These are phyloP conservation scores for Microbotryum intermedium DNA, from an alignment of 1,284 basidiomycete genomes.

Conservation along the genomic window DNA sequence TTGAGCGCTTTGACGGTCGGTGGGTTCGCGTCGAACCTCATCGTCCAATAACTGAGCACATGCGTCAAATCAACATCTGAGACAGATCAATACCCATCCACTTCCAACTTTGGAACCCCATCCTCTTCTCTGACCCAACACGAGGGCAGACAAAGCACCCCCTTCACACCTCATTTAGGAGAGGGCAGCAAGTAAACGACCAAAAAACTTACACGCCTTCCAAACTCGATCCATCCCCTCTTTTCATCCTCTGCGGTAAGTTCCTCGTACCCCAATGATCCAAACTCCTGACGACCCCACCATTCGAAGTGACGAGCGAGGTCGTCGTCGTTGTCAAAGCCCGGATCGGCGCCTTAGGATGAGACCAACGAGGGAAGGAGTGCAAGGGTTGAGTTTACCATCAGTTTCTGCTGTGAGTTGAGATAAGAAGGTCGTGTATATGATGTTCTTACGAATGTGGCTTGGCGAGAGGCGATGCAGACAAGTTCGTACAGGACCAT, in stretches of 20 bases:
- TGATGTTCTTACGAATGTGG: slow-evolving; percentile 9
- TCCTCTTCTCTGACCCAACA: too few species aligned
- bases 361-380: neutral
- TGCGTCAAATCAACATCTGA: neutral
- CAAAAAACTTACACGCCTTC: slow-evolving; percentile 30
- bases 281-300: slow-evolving; percentile 31
- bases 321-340: slow-evolving; percentile 24
- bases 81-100: neutral
- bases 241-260: slow-evolving; percentile 26
- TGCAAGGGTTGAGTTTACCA: neutral
- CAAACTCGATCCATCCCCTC: neutral
- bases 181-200: too few species aligned
- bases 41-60: slow-evolving; percentile 29
- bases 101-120: neutral
- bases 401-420: neutral
- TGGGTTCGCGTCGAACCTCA: slow-evolving; percentile 34
- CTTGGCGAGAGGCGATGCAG: slow-evolving; percentile 28
- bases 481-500: slow-evolving; percentile 35
- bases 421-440: neutral
- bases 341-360: slow-evolving; percentile 25
- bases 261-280: slow-evolving; percentile 31
- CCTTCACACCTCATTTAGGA: too few species aligned
- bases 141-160: too few species aligned
- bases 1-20: slow-evolving; percentile 30
- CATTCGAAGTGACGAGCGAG: slow-evolving; percentile 25